Evolutionary conservation across 2,329 filamentous ascomycete species (phyloP), one percentile per base, ranked within the genome.

Genomic region (Calonectria pauciramosa): DNA sequence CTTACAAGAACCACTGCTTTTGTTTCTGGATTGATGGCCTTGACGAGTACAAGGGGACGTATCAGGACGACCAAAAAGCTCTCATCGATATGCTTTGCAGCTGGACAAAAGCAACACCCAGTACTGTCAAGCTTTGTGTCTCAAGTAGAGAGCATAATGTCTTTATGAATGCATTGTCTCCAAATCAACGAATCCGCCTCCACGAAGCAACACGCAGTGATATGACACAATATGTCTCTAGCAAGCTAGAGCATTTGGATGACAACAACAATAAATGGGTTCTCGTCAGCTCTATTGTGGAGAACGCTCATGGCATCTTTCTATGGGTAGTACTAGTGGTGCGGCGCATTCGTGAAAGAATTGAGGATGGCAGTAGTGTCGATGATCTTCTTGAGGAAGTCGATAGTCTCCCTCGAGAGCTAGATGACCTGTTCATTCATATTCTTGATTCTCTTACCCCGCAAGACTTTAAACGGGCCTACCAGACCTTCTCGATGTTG

Each of bases 21-120:
- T 60, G 54, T 10, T 60, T 60, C 23, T 60, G 54, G 54, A 38
- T 60, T 26, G 54, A 60, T 38, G 54, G 54, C n/a, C 54, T 60
- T 2, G 54, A 60, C 14, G 54, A 60, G 54, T 60, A 60, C 13
- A n/a, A 60, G 23, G 54, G 54, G n/a, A 60, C 54, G 18, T 60
- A 60, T 13, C 54, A 60, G 4, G 54, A 38, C 23, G 54, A 60
- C 13, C 34, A 34, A 14, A 60, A 60, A 9, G 2, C 20, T 26
- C 54, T 60, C 32, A 60, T 60, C n/a, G 54, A 60, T 6, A 60
- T 26, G 54, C 54, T 60, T 38, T 60, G 54, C n/a, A 38, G 7
- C 36, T 60, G 54, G 54, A 60, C 54, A 11, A 60, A 38, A 4
- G 20, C 16, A 60, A 10, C 32, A 18, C 38, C 5, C n/a, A 10